A percentile compares a stretch with the other conserved stretches of the same genome.
Conservation (phyloP, 352 stramenopile species). For the Elongisporangium prolatum region DNA sequence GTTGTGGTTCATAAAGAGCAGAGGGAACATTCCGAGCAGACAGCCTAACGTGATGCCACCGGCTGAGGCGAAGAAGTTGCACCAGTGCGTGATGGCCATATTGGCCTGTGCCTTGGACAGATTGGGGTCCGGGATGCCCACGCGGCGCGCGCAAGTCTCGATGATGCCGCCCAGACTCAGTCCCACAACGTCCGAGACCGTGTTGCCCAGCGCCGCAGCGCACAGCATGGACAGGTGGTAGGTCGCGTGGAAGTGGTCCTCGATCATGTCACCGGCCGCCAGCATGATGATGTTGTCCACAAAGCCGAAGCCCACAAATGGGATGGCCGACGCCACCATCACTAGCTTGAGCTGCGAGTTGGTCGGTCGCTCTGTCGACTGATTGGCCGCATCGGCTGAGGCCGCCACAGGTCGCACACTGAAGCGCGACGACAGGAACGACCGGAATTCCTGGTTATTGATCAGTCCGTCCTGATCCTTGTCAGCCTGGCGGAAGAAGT, state of each 20-base stretch:
- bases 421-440: slow-evolving; percentile 64
- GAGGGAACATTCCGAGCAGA: slow-evolving; percentile 87
- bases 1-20: slow-evolving; percentile 84
- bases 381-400: slow-evolving; percentile 20
- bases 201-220: slow-evolving; percentile 93
- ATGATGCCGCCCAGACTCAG: slow-evolving; percentile 93
- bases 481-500: slow-evolving; percentile 63
- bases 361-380: slow-evolving; percentile 35
- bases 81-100: slow-evolving; percentile 70
- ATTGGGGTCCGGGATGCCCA: slow-evolving; percentile 63
- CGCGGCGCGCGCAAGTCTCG: slow-evolving; percentile 61
- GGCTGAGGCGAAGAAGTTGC: slow-evolving; percentile 73
- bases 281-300: slow-evolving; percentile 88
- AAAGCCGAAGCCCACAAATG: slow-evolving; percentile 82
- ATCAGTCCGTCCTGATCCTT: slow-evolving; percentile 63
- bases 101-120: slow-evolving; percentile 75
- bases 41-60: slow-evolving; percentile 86
- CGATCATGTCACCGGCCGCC: slow-evolving; percentile 92
- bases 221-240: slow-evolving; percentile 95
- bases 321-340: slow-evolving; percentile 73
- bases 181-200: slow-evolving; percentile 91
- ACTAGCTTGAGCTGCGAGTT: slow-evolving; percentile 69
- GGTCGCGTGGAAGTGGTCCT: slow-evolving; percentile 90
- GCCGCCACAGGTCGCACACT: slow-evolving; percentile 38
- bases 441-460: slow-evolving; percentile 59